Base-by-base conservation (phyloP, 2,329 filamentous ascomycete genomes). In the Cladobotryum protrusum region DNA sequence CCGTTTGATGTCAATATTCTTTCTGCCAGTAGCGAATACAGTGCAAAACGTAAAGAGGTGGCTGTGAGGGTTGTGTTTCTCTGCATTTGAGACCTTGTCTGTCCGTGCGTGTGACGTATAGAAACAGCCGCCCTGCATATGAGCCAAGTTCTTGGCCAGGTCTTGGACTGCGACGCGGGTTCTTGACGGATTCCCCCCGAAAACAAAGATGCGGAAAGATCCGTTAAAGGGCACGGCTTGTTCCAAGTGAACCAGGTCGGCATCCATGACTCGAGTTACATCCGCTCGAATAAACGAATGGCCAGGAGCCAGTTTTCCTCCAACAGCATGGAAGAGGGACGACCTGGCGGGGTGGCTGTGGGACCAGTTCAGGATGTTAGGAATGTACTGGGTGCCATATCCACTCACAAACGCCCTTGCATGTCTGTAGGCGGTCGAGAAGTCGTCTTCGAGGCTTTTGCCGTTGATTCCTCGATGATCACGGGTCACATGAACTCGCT, bases 381-480 rank as follows among this genome's bases (percentile, higher is more conserved):
- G 77, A 56, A 83, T 79, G 72, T 96, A 96, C 24, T 83, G 85
- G 17, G 96, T 89, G 53, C 91, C 91, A 65, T 95, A 96, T 50
- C 91, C 91, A 56, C 86, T 89, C 12, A 90, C 96, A 67, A 96
- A 95, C 62, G 92, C 89, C 73, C 90, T 96, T 29, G 83, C 83
- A 50, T 87, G 87, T 67, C 96, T 96, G 76, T 96, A 96, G 0
- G 85, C 89, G 71, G 86, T 86, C 63, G 95, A 81, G 64, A 96
- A 96, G 11, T 87, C 83, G 61, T 91, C 91, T 41, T 82, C 74
- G 33, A 53, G 56, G 5, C 57, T 60, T 40, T 63, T 62, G 8
- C 78, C 79, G 6, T 8, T 29, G 3, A 87, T 87, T 24, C 81
- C 82, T 43, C 82, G 47, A 9, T 92, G 85, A 64, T 91, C 86